A percentile compares a stretch with the other conserved stretches of the same genome.
Conservation (phyloP, 2,329 filamentous ascomycete genomes). For the Talaromyces sp. region DNA sequence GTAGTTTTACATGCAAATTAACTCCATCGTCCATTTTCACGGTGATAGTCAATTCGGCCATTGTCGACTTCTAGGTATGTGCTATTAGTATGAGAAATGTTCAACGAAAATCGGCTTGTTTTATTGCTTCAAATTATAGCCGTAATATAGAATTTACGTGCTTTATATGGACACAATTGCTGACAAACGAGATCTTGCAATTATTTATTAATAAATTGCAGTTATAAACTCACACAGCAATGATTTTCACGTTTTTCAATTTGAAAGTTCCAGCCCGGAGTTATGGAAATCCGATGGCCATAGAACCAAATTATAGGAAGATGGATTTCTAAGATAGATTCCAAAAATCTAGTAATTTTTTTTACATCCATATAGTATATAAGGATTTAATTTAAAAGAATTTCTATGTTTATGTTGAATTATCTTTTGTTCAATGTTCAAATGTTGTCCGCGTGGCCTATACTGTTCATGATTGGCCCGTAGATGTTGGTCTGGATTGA, state of each 20-base stretch:
- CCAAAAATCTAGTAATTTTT: background rate
- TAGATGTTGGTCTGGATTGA: too few relatives aligned
- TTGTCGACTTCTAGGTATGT: background rate
- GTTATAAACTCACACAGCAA: background rate
- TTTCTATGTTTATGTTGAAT: too few relatives aligned
- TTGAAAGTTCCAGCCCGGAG: background rate
- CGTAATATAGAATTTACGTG: too few relatives aligned
- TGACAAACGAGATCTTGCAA: background rate
- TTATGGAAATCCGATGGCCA: background rate
- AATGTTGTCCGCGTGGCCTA: too few relatives aligned
- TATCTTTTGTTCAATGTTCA: too few relatives aligned
- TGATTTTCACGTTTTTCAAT: background rate
- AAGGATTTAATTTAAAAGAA: background rate
- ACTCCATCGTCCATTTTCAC: constrained; percentile 3
- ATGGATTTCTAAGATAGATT: background rate
- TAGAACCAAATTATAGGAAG: background rate
- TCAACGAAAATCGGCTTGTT: background rate
- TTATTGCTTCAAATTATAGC: background rate
- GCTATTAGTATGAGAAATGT: background rate
- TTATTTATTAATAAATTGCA: background rate
- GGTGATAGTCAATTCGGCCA: background rate
- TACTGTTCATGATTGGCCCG: too few relatives aligned
- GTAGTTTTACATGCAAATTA: constrained; percentile 3
- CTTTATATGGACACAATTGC: background rate
- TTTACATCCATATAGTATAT: background rate